Base-by-base conservation (phyloP, 257 asterid species). In the Petunia axillaris region DNA sequence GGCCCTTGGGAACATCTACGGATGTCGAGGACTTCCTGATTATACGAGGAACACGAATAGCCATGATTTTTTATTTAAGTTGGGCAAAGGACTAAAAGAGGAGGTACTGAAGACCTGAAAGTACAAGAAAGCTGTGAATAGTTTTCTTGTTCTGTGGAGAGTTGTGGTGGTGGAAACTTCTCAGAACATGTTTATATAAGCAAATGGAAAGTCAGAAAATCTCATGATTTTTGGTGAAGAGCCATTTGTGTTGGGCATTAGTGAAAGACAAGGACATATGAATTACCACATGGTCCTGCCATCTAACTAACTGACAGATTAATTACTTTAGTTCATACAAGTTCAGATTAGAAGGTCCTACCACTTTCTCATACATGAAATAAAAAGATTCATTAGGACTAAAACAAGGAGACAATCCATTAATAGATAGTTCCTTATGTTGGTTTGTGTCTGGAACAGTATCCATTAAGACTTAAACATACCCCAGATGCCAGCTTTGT, bases 1-100 rank as follows among this genome's bases (percentile, higher is more conserved):
- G 88, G 13, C 97, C 93, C 53, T 89, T 91, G 1, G 93, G 94
- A 16, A 88, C 88, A 13, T 82, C 83, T 63, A 7, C 44, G 4
- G 8, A 0, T 63, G 8, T 37, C 44, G 44, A 63, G 11, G 70
- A 63, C 6, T 63, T 37, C 70, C 37, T 63, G 70, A 63, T 63
- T 36, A 63, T 63, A 63, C 68, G 44, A 36, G 68, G 68, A 36
- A 6, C 3, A 66, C 74, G 2, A 14, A 66, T 66, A 66, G 54
- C 54, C 75, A 66, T 66, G 54, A 66, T 66, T 53, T 41, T 66
- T 6, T 7, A 15, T 52, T 40, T 40, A 63, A 63, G 68, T 9
- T 63, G 68, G 44, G 40, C 36, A 57, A 57, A 57, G 1, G 62
- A 14, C 15, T 25, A 55, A 43, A 5, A 68, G 57, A 68, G 16